Evolutionary conservation across 1,284 basidiomycete genomes (phyloP).

Genomic region (Naganishia sp.): DNA sequence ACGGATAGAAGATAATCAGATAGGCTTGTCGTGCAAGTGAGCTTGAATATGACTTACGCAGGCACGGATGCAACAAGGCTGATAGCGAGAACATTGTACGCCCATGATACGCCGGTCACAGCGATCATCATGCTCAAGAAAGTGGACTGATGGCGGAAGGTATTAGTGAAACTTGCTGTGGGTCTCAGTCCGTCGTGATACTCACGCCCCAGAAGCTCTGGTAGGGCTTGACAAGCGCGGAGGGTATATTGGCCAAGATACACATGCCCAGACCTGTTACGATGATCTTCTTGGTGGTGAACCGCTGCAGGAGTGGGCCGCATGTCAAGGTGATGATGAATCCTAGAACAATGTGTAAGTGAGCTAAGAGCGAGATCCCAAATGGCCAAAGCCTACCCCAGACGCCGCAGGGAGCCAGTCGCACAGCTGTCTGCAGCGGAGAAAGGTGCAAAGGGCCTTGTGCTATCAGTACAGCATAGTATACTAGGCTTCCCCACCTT

Average conservation of each 20-base stretch:
- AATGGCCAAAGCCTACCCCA: background rate
- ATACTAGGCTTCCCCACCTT: conserved; percentile 8
- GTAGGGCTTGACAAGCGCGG: conserved; percentile 15
- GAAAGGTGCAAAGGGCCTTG: conserved; percentile 18
- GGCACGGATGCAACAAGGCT: conserved; percentile 22
- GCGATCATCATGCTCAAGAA: conserved; percentile 28
- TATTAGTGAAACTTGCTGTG: background rate
- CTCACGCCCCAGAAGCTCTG: conserved; percentile 25
- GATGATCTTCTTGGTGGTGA: conserved; percentile 18
- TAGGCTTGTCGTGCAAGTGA: background rate
- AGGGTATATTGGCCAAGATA: conserved; percentile 17
- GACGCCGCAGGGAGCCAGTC: conserved; percentile 21
- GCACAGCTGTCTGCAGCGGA: conserved; percentile 16
- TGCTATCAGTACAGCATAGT: conserved; percentile 16
- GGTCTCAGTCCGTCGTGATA: background rate
- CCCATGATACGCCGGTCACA: conserved; percentile 22
- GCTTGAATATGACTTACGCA: background rate
- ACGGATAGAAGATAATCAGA: background rate
- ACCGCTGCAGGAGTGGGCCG: conserved; percentile 17
- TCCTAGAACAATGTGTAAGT: background rate
- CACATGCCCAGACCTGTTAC: conserved; percentile 5
- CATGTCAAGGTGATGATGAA: conserved; percentile 21
- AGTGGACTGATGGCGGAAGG: background rate
- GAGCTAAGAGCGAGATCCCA: background rate
- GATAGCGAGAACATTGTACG: conserved; percentile 25